Evolutionary conservation across 139 green algal species (phyloP), one percentile per base, ranked within the genome.

Genomic region (Coelastrella sp.): DNA sequence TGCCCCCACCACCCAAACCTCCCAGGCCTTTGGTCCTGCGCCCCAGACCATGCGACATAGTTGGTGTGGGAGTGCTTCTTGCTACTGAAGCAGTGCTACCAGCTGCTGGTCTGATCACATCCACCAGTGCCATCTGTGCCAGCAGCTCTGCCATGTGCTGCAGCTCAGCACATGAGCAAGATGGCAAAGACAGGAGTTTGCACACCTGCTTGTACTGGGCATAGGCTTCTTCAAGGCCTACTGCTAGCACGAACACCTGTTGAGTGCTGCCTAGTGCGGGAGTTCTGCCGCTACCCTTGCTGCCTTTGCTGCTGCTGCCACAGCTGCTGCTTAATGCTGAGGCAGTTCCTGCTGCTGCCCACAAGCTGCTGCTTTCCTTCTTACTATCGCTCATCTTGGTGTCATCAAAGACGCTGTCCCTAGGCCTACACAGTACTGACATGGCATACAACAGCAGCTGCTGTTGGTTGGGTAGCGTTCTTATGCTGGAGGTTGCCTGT

Each of bases 401-500:
- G 38, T 35, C 62, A 69, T 69, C 30, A 30, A 11, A 43, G 27
- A 30, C 80, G 9, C 21, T 66, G 19, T 69, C 67, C 5, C 23
- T 60, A 1, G 68, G 81, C 11, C 19, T 35, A 69, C 81, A 87
- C 1, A 87, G 69, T 40, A 87, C 68, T 38, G 69, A 51, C 37
- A 87, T 53, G 3, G 81, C 34, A 53, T 87, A 87, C 21, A 87
- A 38, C 5, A 87, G 27, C 68, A 87, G 81, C 81, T 87, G 81
- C 81, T 87, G 81, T 30, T 87, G 81, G 53, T 87, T 87, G 81
- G 81, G 81, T n/a, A 87, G 81, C 37, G 43, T 34, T 32, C 38
- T 60, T 6, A 87, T 87, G 45, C 23, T 68, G 43, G 79, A 76
- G 15, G 64, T 60, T 8, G 64, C 50, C 34, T 67, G 43, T 15